Evolutionary conservation across 2,329 filamentous ascomycete genomes (phyloP), one percentile per base, ranked within the genome.

Genomic region (Aspergillus tanneri): DNA sequence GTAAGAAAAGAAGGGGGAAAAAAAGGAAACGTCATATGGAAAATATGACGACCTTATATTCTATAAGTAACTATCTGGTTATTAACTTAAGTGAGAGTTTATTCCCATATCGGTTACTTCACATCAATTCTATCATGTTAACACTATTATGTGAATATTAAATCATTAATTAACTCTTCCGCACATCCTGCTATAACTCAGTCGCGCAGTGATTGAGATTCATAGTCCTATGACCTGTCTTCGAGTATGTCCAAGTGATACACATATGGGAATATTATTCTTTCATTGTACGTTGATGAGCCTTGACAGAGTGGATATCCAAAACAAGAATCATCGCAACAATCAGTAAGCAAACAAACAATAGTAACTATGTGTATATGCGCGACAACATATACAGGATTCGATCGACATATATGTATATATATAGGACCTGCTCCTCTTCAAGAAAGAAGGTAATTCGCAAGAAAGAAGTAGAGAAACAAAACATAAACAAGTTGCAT

Each of bases 401-500:
- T 19, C 21, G 39, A 27, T 30, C n/a, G n/a, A 24, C 14, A 22
- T 30, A 21, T 16, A 43, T 32, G 24, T 28, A 42, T 28, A 32
- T 7, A 2, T 28, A 43, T 18, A 30, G 9, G 32, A 14, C 14
- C 8, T 16, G 9, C 36, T 22, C 37, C 8, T n/a, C 23, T n/a
- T n/a, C 5, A 5, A 41, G n/a, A 32, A 16, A 18, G 10, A 16
- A 43, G 25, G 21, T 5, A 30, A 12, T 14, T 14, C 28, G 22
- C 37, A 28, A 25, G 42, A 37, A 21, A 24, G 35, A 2, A 48
- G 21, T 9, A 22, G 12, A 22, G 22, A 12, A 41, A 7, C 32
- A 28, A 43, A 25, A 14, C 40, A 42, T 19, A 35, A 28, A n/a
- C 37, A 43, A 35, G 8, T 23, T 32, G 35, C 25, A 30, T 47